phyloP scores from a whole-genome alignment of 371 early-diverging fungal species.

The Circinella minor region DNA sequence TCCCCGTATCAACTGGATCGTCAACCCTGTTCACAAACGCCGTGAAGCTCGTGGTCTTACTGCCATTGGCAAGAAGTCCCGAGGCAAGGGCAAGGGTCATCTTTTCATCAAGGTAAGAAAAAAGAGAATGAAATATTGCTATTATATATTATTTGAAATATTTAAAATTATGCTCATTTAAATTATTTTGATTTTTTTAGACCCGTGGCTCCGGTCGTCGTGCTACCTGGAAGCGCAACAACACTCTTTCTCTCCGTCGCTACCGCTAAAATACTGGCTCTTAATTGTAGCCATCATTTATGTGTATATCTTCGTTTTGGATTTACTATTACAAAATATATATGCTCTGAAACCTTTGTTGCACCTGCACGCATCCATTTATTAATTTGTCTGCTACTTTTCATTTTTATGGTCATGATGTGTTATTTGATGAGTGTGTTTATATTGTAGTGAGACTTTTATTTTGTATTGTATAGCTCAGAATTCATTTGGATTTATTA shows the following conservation, averaged over 20 bases:
- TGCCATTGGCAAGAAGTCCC: conserved; percentile 95
- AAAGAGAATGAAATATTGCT: too few relatives aligned
- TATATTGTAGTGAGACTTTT: too few relatives aligned
- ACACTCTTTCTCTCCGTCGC: conserved; percentile 83
- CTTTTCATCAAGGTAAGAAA: conserved; percentile 94
- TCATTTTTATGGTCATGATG: too few relatives aligned
- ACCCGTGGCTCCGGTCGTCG: conserved; percentile 89
- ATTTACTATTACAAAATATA: conserved; percentile 3
- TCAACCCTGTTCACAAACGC: conserved; percentile 96
- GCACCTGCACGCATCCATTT: not conserved
- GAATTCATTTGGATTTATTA: too few relatives aligned
- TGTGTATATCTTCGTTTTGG: not conserved
- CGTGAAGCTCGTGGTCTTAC: conserved; percentile 99
- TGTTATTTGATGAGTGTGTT: too few relatives aligned
- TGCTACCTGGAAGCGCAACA: conserved; percentile 74
- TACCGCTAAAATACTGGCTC: conserved; percentile 66
- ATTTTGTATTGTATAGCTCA: too few relatives aligned
- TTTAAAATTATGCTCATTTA: too few relatives aligned
- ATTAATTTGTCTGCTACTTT: not conserved
- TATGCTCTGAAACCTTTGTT: not conserved
- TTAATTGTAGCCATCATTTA: not conserved
- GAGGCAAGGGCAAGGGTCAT: conserved; percentile 98
- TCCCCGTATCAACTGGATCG: conserved; percentile 94
- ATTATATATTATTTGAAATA: too few relatives aligned
- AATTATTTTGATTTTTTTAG: too few relatives aligned